Evolutionary conservation across 306 rosid genomes (phyloP).

Genomic region (Cucurbita pepo): DNA sequence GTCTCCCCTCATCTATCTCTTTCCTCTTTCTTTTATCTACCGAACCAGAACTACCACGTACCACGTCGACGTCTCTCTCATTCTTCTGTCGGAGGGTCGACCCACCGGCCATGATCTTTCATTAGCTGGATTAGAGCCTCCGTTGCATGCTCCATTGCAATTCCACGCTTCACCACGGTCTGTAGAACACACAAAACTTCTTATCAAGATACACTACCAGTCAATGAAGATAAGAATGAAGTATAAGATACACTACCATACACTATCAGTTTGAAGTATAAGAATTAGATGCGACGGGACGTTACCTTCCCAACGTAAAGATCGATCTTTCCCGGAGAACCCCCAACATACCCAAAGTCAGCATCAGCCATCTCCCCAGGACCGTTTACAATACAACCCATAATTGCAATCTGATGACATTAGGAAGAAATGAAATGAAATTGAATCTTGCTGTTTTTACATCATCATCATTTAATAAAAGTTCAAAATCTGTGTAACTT

Average conservation of each 20-base stretch:
- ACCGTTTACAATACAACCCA: constrained; percentile 99
- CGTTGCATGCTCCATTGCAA: constrained; percentile 86
- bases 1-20: not conserved
- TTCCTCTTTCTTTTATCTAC: not conserved
- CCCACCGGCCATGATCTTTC: constrained; percentile 90
- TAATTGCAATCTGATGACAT: constrained; percentile 79
- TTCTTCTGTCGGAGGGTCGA: constrained; percentile 69
- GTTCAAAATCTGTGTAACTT: constrained; percentile 3
- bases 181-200: constrained; percentile 26
- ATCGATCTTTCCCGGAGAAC: constrained; percentile 95
- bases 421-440: not conserved
- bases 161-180: constrained; percentile 86
- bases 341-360: constrained; percentile 95
- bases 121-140: constrained; percentile 82
- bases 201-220: constrained; percentile 3
- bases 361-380: constrained; percentile 99
- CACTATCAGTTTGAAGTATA: too few relatives aligned
- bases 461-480: not conserved
- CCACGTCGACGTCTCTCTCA: not conserved
- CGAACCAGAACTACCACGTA: not conserved
- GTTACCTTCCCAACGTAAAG: constrained; percentile 94
- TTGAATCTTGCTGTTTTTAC: not conserved
- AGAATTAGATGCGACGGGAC: not conserved
- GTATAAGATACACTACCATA: too few relatives aligned
- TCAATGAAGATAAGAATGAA: not conserved